These are phyloP conservation scores for Paracoccidioides brasiliensis DNA, from an alignment of 2,329 filamentous ascomycete genomes.

Conservation along the genomic window DNA sequence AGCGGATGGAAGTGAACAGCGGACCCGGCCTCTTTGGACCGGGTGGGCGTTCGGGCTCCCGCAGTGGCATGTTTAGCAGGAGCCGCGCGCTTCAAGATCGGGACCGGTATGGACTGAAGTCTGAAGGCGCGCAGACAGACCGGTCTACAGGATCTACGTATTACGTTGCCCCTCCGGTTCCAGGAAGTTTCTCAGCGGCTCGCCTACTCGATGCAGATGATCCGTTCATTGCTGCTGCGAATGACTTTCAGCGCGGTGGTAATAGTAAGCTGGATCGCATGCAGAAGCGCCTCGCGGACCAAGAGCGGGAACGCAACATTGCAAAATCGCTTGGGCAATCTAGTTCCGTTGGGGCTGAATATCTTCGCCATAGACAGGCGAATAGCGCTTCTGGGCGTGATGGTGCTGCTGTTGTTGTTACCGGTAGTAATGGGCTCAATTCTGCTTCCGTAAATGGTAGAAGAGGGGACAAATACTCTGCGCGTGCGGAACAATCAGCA, in stretches of 20 bases:
- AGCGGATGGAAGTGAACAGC: slow-evolving; percentile 67
- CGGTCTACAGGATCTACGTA: slow-evolving; percentile 31
- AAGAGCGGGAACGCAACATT: slow-evolving; percentile 34
- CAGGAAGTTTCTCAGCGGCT: slow-evolving; percentile 25
- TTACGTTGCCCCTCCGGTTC: slow-evolving; percentile 28
- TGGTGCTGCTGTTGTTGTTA: neutral
- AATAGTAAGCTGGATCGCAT: slow-evolving; percentile 31
- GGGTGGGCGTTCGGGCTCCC: slow-evolving; percentile 26
- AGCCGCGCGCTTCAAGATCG: slow-evolving; percentile 9
- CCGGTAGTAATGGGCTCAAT: neutral
- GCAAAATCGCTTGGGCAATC: slow-evolving; percentile 27
- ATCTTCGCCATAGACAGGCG: slow-evolving; percentile 26
- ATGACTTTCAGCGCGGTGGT: slow-evolving; percentile 25
- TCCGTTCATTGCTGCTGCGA: slow-evolving; percentile 29
- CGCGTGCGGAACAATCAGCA: neutral
- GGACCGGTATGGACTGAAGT: slow-evolving; percentile 9
- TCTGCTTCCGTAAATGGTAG: neutral
- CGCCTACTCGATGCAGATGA: slow-evolving; percentile 30
- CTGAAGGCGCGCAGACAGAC: slow-evolving; percentile 26
- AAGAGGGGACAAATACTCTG: neutral
- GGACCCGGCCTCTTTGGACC: slow-evolving; percentile 42
- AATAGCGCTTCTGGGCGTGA: neutral
- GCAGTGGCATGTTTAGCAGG: slow-evolving; percentile 28
- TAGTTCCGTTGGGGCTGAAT: slow-evolving; percentile 33
- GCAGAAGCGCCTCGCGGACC: slow-evolving; percentile 30